Base-by-base conservation (phyloP, 179 eudicot species). In the Spinacia oleracea region DNA sequence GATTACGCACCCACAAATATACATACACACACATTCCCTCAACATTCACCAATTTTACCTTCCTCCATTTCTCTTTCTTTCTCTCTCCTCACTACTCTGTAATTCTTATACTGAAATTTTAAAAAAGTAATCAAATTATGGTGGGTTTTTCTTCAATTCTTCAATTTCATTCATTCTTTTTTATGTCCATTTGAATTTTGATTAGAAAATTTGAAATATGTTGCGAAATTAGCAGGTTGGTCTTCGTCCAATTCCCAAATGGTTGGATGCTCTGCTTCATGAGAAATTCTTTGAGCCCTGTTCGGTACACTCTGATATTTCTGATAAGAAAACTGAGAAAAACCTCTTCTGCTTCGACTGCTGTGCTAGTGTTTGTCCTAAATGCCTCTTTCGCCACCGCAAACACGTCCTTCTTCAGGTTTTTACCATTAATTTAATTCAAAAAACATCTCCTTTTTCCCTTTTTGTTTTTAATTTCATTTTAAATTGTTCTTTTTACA, bases 281-380 rank as follows among this genome's bases (percentile, higher is more conserved):
- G 90, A 89, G 82, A 83, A 78, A 31, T 90, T 90, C 88, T 90
- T 88, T 71, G 84, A 60, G 50, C 73, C 88, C 0, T 90, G 93
- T 78, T 86, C 77, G 81, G 56, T 77, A 78, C 93, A 90, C 66
- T 73, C 58, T n/a, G 35, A 42, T 25, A 25, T 68, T 20, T n/a
- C 18, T 2, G 78, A 78, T 3, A 89, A 87, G 71, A 90, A 80
- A 56, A 60, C 72, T 27, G 93, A 90, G 74, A 87, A 85, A 80
- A 90, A 90, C 78, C 69, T 81, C 31, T 83, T 84, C 32, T 90
- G 93, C 64, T 79, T 90, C 73, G 88, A 88, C 53, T 90, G 93
- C 53, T 88, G 88, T 69, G 3, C 63, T 5, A 80, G 88, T 77
- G 70, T 90, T 20, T 90, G 93, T 82, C 78, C 81, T 1, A 89